Evolutionary conservation across 192 early-diverging fungal genomes (phyloP), one percentile per base, ranked within the genome.

Genomic region (Coemansia sp.): DNA sequence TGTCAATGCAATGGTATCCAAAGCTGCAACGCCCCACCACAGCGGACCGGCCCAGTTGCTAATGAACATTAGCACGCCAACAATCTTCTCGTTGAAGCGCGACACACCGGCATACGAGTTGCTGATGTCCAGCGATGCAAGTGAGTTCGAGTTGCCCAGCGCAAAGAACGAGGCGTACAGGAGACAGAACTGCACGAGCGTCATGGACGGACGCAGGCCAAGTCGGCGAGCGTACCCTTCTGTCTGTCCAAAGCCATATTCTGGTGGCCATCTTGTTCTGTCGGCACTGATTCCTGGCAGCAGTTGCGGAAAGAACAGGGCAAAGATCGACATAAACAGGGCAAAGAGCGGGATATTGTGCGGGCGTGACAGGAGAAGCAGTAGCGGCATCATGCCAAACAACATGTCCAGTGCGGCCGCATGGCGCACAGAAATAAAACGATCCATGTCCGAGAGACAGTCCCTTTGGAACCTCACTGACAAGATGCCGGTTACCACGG

Each of bases 81-180:
- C 88, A 29, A 83, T 36, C 2, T 37, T 53, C 28, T 85, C 80
- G 64, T 83, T 78, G 72, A 90, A 92, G 6, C 75, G 76, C 40
- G 85, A 78, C 29, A 92, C 84, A 4, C 90, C 90, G 4, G 86
- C 83, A 59, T 92, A 92, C 2, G 89, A 84, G 52, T 87, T 87
- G 59, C 89, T 87, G 20, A 92, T 73, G 48, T 92, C 90, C n/a
- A 90, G 74, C 10, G 89, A 88, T 1, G 90, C 87, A 20, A 92
- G 86, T 5, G 89, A 88, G 62, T 92, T 92, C 0, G 88, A 88
- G 69, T 89, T 89, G 19, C 89, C 90, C 28, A 86, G 80, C 6
- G 80, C 47, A 55, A 87, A 92, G 40, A 92, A 92, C 17, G 89
- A 84, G 2, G 79, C 69, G 22, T 81, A 52, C 8, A 70, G 34